phyloP scores from a whole-genome alignment of 352 stramenopile species.

The Globisporangium heterothallicum region DNA sequence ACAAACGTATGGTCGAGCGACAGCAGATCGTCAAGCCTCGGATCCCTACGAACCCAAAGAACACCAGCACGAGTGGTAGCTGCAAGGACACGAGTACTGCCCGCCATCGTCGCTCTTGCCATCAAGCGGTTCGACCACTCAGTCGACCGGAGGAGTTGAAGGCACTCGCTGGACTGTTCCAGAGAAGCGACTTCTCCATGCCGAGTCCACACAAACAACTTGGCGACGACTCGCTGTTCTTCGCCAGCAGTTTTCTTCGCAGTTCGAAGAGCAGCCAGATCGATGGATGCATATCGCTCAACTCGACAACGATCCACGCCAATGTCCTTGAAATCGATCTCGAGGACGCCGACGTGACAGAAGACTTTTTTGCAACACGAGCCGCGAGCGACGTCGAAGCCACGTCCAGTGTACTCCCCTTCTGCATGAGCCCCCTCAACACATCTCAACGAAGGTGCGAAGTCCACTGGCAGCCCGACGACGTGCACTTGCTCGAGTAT shows the following conservation, averaged over 20 bases:
- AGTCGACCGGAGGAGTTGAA: not conserved
- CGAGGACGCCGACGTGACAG: not conserved
- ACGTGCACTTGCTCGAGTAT: conserved; percentile 65
- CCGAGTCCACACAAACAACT: not conserved
- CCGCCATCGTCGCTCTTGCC: not conserved
- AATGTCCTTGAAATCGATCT: conserved; percentile 18
- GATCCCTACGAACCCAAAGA: not conserved
- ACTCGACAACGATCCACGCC: not conserved
- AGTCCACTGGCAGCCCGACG: conserved; percentile 35
- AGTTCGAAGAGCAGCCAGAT: not conserved
- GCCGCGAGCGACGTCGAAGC: conserved; percentile 6
- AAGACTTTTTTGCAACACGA: not conserved
- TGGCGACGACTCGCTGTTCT: not conserved
- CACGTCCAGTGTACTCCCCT: conserved; percentile 5
- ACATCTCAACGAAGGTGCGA: not conserved
- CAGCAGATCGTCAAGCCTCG: conserved; percentile 2
- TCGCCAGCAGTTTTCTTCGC: not conserved
- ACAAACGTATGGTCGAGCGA: conserved; percentile 42
- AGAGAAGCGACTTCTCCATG: not conserved
- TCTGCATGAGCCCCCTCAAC: conserved; percentile 12
- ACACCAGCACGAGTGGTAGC: not conserved
- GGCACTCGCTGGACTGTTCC: not conserved
- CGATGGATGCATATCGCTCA: not conserved
- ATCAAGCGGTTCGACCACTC: not conserved
- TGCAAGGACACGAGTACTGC: not conserved